These are phyloP conservation scores for Fusarium torulosum DNA, from an alignment of 2,329 filamentous ascomycete genomes.

Conservation along the genomic window DNA sequence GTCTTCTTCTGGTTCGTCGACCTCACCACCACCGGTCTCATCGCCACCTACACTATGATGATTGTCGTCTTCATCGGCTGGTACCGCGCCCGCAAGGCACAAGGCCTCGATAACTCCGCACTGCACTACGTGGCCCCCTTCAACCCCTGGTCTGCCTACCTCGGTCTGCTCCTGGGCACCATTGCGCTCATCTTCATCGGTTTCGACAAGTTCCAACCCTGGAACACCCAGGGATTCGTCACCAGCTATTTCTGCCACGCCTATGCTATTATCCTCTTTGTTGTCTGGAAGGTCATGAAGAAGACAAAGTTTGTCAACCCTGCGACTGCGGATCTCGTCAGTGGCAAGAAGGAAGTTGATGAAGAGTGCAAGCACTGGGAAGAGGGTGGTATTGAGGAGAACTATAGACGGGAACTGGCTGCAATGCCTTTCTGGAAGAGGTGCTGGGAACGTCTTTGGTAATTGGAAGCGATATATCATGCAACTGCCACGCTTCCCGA, in stretches of 20 bases:
- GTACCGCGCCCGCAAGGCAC: constrained; percentile 63
- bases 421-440: constrained; percentile 54
- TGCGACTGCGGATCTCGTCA: constrained; percentile 49
- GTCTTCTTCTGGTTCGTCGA: constrained; percentile 67
- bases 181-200: constrained; percentile 68
- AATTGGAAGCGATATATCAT: constrained; percentile 17
- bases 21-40: constrained; percentile 66
- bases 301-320: constrained; percentile 61
- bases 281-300: constrained; percentile 54
- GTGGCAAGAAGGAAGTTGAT: constrained; percentile 75
- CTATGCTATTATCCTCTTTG: constrained; percentile 68
- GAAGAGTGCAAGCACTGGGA: constrained; percentile 62
- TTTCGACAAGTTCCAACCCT: constrained; percentile 67
- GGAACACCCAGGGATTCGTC: constrained; percentile 62
- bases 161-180: constrained; percentile 60
- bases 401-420: constrained; percentile 54
- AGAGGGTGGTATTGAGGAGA: constrained; percentile 61
- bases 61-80: constrained; percentile 58
- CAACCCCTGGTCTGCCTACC: constrained; percentile 65
- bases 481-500: background rate
- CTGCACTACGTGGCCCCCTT: constrained; percentile 64
- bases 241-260: constrained; percentile 67
- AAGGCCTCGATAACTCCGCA: constrained; percentile 59
- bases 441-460: constrained; percentile 58
- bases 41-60: constrained; percentile 67